These are phyloP conservation scores for Podaxis sp. DNA, from an alignment of 768 basidiomycete species.

Conservation along the genomic window DNA sequence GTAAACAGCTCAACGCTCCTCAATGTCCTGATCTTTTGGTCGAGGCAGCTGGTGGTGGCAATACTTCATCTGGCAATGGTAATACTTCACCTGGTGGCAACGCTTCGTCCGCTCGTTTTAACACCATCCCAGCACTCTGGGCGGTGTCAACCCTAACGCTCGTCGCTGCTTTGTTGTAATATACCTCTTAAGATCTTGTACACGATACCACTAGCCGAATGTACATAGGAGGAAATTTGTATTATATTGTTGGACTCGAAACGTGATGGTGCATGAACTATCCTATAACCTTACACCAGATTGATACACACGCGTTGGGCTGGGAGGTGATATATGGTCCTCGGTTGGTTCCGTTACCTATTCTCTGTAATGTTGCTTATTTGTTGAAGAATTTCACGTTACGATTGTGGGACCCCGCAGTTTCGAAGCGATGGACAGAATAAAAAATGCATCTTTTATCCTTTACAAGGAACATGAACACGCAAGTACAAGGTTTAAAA, in stretches of 20 bases:
- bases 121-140: neutral
- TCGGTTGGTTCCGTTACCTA: no score
- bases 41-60: conserved; percentile 19
- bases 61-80: conserved; percentile 2
- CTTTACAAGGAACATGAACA: neutral
- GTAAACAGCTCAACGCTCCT: conserved; percentile 56
- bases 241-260: neutral
- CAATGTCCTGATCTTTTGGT: conserved; percentile 53
- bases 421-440: no score
- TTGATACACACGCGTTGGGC: no score
- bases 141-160: neutral
- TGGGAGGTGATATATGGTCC: no score
- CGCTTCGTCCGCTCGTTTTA: conserved; percentile 1
- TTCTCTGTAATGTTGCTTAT: no score
- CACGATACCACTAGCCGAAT: neutral
- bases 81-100: neutral
- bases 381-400: no score
- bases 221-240: neutral
- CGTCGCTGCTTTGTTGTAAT: neutral
- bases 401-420: no score
- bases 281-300: neutral
- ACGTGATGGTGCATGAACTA: neutral
- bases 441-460: neutral
- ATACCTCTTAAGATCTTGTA: neutral
- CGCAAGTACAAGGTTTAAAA: neutral